phyloP scores from a whole-genome alignment of 2,329 filamentous ascomycete genomes.

The Diaporthe longicolla region DNA sequence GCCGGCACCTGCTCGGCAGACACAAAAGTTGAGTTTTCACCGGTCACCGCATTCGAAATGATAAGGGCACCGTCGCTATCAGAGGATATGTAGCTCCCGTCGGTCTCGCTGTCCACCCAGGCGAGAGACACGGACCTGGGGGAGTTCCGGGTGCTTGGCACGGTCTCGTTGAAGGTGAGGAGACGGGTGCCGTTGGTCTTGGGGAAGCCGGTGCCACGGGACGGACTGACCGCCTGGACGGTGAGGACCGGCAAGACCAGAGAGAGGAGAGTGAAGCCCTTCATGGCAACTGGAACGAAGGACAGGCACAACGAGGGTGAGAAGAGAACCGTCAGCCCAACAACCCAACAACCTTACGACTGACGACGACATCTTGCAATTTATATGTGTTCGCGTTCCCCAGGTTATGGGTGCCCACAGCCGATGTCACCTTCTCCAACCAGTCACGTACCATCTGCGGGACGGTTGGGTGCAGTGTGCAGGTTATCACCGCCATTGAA shows the following conservation, averaged over 20 bases:
- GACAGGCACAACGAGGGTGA: slow-evolving; percentile 4
- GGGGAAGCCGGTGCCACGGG: slow-evolving; percentile 10
- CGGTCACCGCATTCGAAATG: slow-evolving; percentile 57
- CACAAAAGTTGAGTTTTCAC: slow-evolving; percentile 70
- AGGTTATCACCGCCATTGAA: slow-evolving; percentile 15
- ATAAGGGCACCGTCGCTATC: neutral
- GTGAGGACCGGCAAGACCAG: neutral
- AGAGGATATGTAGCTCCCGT: slow-evolving; percentile 20
- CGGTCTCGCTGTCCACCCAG: slow-evolving; percentile 15
- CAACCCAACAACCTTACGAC: no score
- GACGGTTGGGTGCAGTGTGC: slow-evolving; percentile 5
- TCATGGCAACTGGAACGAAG: slow-evolving; percentile 16
- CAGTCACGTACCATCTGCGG: slow-evolving; percentile 23
- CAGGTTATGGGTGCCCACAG: neutral
- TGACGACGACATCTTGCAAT: neutral
- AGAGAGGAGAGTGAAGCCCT: slow-evolving; percentile 16
- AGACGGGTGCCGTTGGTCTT: slow-evolving; percentile 32
- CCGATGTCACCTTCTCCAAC: slow-evolving; percentile 28
- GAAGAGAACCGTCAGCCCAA: neutral
- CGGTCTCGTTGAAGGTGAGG: slow-evolving; percentile 22
- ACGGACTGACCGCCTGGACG: neutral
- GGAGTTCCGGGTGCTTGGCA: slow-evolving; percentile 3
- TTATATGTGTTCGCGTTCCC: neutral
- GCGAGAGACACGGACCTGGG: slow-evolving; percentile 17
- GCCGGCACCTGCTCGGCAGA: slow-evolving; percentile 69